phyloP scores from a whole-genome alignment of 805 yeast genomes.

The Pichia pseudocactophila region DNA sequence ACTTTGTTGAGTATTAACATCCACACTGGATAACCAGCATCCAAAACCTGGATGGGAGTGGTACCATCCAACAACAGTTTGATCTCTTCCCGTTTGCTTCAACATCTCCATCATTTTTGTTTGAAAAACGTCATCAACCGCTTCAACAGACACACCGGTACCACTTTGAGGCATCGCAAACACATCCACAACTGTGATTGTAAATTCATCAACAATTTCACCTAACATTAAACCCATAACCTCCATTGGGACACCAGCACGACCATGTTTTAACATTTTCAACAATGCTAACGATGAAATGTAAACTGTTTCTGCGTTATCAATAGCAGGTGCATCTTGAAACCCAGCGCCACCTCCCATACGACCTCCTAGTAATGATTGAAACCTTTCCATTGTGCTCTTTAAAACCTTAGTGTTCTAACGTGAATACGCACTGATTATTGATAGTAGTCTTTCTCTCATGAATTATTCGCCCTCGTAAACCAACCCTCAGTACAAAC shows the following conservation, averaged over 20 bases:
- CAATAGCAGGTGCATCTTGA: slow-evolving; percentile 73
- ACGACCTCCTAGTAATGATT: slow-evolving; percentile 27
- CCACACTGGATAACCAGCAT: slow-evolving; percentile 98
- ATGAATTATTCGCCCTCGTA: too few species aligned
- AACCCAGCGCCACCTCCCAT: slow-evolving; percentile 21
- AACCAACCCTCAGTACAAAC: too few species aligned
- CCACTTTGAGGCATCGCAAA: slow-evolving; percentile 98
- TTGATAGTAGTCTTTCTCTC: too few species aligned
- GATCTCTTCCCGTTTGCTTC: slow-evolving; percentile 97
- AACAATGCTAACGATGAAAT: slow-evolving; percentile 90
- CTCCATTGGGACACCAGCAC: slow-evolving; percentile 78
- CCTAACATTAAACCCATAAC: slow-evolving; percentile 98
- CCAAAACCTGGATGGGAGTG: slow-evolving; percentile 99
- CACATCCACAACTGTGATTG: slow-evolving; percentile 94
- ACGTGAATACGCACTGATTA: not conserved
- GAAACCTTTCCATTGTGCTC: slow-evolving; percentile 25
- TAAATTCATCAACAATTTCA: slow-evolving; percentile 93
- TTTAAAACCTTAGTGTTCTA: not conserved
- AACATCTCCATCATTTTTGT: slow-evolving; percentile 99
- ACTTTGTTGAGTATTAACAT: slow-evolving; percentile 95
- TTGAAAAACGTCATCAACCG: slow-evolving; percentile 98
- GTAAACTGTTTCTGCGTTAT: slow-evolving; percentile 92
- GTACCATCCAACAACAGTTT: slow-evolving; percentile 99
- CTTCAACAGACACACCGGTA: slow-evolving; percentile 98
- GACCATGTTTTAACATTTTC: slow-evolving; percentile 95